Percentiles rank a stretch among this genome's conserved stretches.
phyloP scores from a whole-genome alignment of 1,284 basidiomycete species.

The Wallemia mellicola region DNA sequence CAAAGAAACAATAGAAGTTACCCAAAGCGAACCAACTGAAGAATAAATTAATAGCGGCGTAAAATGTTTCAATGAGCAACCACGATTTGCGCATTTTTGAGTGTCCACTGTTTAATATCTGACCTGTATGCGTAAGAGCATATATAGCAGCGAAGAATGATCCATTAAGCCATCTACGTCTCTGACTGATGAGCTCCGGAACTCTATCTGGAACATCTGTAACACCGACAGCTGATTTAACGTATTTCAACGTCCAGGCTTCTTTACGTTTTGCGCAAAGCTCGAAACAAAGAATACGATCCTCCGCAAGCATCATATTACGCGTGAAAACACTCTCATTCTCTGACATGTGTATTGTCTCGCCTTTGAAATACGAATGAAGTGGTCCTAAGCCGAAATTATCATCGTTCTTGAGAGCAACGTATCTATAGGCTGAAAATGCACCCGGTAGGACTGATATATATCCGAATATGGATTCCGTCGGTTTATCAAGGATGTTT shows the following conservation, averaged over 20 bases:
- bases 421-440: conserved; percentile 73
- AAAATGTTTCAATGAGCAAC: conserved; percentile 51
- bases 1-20: conserved; percentile 89
- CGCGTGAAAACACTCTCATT: conserved; percentile 16
- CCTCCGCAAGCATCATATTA: conserved; percentile 31
- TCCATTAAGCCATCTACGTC: conserved; percentile 55
- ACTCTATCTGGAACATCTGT: conserved; percentile 86
- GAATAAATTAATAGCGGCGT: conserved; percentile 60
- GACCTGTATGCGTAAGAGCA: conserved; percentile 34
- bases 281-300: conserved; percentile 92
- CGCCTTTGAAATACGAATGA: conserved; percentile 88
- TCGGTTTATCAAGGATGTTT: conserved; percentile 80
- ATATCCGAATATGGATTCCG: conserved; percentile 49
- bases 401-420: conserved; percentile 56
- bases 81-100: conserved; percentile 39
- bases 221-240: conserved; percentile 78
- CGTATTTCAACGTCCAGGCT: conserved; percentile 81
- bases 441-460: conserved; percentile 34
- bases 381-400: conserved; percentile 58
- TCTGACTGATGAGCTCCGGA: conserved; percentile 81
- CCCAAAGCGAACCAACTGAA: conserved; percentile 83
- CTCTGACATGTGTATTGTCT: conserved; percentile 55
- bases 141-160: conserved; percentile 74
- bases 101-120: conserved; percentile 61
- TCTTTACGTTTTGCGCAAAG: conserved; percentile 70